Conservation (phyloP, 2,329 filamentous ascomycete species). For the Corynespora cassiicola region DNA sequence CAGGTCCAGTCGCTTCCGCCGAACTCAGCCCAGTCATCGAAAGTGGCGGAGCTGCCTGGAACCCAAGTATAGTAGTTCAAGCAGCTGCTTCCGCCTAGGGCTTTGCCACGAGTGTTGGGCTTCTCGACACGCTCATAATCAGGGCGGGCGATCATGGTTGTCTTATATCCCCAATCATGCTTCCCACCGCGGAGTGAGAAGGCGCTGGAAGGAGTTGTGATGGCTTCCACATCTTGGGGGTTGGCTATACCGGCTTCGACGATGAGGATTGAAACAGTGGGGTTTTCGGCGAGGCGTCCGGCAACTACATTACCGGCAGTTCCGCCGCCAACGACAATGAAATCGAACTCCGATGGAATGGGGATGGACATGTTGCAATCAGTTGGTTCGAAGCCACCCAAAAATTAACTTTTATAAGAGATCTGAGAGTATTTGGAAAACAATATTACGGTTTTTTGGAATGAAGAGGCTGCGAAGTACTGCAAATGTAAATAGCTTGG, state of each 20-base stretch:
- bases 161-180: constrained; percentile 68
- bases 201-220: constrained; percentile 60
- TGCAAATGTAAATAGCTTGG: no score
- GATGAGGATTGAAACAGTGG: constrained; percentile 21
- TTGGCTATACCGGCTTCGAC: constrained; percentile 20
- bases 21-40: constrained; percentile 57
- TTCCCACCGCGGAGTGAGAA: constrained; percentile 62
- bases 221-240: constrained; percentile 25
- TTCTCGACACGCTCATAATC: constrained; percentile 69
- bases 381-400: no score
- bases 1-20: constrained; percentile 63
- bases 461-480: no score
- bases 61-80: constrained; percentile 72
- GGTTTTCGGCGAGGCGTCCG: constrained; percentile 24
- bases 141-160: constrained; percentile 64
- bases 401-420: no score
- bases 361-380: constrained; percentile 5
- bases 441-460: no score
- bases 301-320: constrained; percentile 24
- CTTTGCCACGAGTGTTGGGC: constrained; percentile 67
- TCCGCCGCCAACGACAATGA: constrained; percentile 21
- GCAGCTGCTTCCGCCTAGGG: constrained; percentile 64
- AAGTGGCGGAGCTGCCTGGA: constrained; percentile 63
- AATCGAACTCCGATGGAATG: constrained; percentile 12
- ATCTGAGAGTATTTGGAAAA: no score